Base-by-base conservation (phyloP, 1,284 basidiomycete genomes). In the Tylopilus sp. region DNA sequence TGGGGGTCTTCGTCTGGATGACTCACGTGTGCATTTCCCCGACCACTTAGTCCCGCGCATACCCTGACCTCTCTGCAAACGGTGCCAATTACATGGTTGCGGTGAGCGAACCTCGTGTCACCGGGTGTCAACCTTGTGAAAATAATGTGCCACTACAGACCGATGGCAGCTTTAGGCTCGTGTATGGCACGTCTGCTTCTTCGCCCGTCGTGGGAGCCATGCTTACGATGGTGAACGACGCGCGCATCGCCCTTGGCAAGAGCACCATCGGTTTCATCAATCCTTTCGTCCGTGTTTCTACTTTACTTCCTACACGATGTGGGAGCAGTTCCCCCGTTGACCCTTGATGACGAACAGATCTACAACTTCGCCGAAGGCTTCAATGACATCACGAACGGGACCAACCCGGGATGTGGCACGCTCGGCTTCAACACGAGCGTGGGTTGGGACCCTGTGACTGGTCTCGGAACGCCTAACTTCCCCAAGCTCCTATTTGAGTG, bases 191-290 rank as follows among this genome's bases (percentile, higher is more conserved):
- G 1, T 74, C 73, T 10, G 69, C 71, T 4, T 44, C 71, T 1
- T n/a, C 71, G 4, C 78, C 78, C 0, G 69, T 73, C 3, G 53
- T 75, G n/a, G 72, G 71, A 15, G 61, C 72, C 11, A 70, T 79
- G 33, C 57, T 79, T 26, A 63, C 75, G 0, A 63, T 78, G 58
- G 59, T 81, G 31, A 79, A 79, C 52, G 78, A 79, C 56, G 73
- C 72, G 2, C 67, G 74, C 21, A 54, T 76, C 23, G 61, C 64
- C 3, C 1, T 37, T 3, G 65, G 66, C 8, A 75, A 74, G 60
- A 54, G 53, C 0, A 52, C 74, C 1, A 64, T 77, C 28, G 71
- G 71, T 31, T 72, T 72, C 51, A 71, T 74, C 37, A 75, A 73
- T 37, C 65, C 70, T 37, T 35, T 48, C 4, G 70, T 71, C 39